Evolutionary conservation across 495 filamentous ascomycete genomes (phyloP).

Genomic region (Penicillium coffeae): DNA sequence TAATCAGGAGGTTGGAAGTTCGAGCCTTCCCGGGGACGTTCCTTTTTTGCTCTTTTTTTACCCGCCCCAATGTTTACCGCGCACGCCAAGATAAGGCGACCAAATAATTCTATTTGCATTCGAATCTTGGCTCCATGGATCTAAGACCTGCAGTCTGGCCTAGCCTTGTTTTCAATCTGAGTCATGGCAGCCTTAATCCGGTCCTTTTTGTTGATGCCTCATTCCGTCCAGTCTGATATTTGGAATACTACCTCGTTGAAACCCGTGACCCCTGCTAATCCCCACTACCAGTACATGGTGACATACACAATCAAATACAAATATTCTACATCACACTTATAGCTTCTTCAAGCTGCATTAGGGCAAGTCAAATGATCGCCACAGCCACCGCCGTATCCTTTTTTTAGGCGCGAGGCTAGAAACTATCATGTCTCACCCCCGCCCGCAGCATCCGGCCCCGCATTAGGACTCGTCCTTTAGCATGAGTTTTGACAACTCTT

Average conservation of each 20-base stretch:
- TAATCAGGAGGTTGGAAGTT: slow-evolving; percentile 50
- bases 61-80: neutral
- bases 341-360: neutral
- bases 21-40: slow-evolving; percentile 43
- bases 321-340: neutral
- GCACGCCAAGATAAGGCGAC: neutral
- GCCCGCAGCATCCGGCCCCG: slow-evolving; percentile 1
- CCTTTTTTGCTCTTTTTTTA: slow-evolving; percentile 13
- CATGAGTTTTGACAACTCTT: neutral
- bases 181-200: neutral
- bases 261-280: neutral
- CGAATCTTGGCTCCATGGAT: neutral
- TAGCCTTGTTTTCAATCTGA: neutral
- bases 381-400: slow-evolving; percentile 3
- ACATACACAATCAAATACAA: neutral
- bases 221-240: slow-evolving; percentile 7
- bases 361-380: slow-evolving; percentile 11
- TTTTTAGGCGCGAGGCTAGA: slow-evolving; percentile 1
- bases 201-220: neutral
- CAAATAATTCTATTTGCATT: too few species aligned
- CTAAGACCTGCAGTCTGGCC: neutral
- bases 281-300: neutral
- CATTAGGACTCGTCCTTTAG: slow-evolving; percentile 2
- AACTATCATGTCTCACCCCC: slow-evolving; percentile 11
- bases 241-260: slow-evolving; percentile 1